Base-by-base conservation (phyloP, 331 rosid genomes). In the Phaseolus coccineus region DNA sequence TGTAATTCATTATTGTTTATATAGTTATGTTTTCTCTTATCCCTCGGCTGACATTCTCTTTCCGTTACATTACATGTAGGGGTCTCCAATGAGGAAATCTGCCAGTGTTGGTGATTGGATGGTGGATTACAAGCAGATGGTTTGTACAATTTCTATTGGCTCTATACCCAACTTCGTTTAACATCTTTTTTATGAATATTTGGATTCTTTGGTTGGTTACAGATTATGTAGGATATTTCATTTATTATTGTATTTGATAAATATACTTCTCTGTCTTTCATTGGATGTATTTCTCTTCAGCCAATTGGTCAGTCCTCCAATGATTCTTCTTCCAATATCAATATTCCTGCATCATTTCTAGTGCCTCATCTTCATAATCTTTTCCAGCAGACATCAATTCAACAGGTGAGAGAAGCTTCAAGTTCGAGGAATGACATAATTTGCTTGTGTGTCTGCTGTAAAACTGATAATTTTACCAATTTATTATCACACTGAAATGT, bases 51-150 rank as follows among this genome's bases (percentile, higher is more conserved):
- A 67, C 78, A 58, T 84, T 81, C 80, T 80, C 44, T 79, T 84
- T 48, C 44, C 81, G 31, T 87, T 78, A 61, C 78, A 80, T 81
- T 31, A 35, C 69, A 71, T 77, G 19, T 69, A 96, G 99, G 98
- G 84, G 72, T 93, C 98, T 1, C 88, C 96, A 22, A 86, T 96
- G 65, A 83, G 89, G 89, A 96, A 91, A 89, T 93, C 98, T 70
- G 99, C 98, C 62, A 96, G 99, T 72, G 96, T 96, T 69, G 95
- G 98, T 80, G 98, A 96, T 79, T 91, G 98, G 97, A 92, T 83
- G 84, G 80, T 85, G 87, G 99, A 96, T 33, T 85, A 86, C 85
- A 93, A 88, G 82, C 94, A 87, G 81, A 70, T 78, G 99, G 99
- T 96, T 85, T 31, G 93, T 84, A 64, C 46, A 77, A 24, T 62